A percentile compares a stretch with the other conserved stretches of the same genome.
Conservation (phyloP, 2,329 filamentous ascomycete species). For the Hymenoscyphus albidus region DNA sequence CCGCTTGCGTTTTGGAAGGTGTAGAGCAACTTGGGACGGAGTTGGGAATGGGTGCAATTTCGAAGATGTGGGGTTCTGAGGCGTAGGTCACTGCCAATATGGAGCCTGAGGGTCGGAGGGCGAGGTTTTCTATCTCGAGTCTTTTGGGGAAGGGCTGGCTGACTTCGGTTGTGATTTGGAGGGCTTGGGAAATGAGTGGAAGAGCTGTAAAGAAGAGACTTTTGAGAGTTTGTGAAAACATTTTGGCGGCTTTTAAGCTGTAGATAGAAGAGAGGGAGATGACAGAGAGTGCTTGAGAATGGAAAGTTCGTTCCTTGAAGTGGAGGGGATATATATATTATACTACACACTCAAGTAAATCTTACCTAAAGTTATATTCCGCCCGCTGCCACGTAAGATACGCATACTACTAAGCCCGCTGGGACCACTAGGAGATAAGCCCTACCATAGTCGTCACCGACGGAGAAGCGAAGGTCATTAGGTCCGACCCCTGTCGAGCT, state of each 20-base stretch:
- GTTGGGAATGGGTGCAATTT: conserved; percentile 22
- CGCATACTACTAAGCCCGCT: background rate
- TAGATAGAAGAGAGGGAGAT: background rate
- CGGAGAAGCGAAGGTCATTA: background rate
- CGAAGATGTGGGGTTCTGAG: conserved; percentile 13
- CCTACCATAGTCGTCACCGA: background rate
- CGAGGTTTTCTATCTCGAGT: conserved; percentile 37
- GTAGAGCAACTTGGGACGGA: conserved; percentile 21
- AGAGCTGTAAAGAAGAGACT: background rate
- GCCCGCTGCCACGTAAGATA: background rate
- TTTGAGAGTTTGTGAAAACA: background rate
- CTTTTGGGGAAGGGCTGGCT: conserved; percentile 10
- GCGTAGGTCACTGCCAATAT: conserved; percentile 33
- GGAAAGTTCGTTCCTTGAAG: background rate
- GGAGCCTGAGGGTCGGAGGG: conserved; percentile 34
- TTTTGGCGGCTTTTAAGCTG: background rate
- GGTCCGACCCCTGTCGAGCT: background rate
- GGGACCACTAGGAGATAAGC: background rate
- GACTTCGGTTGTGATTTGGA: conserved; percentile 3
- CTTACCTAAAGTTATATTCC: too few relatives aligned
- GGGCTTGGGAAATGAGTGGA: background rate
- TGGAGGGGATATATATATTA: background rate
- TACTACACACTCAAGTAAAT: too few relatives aligned
- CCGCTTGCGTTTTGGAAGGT: conserved; percentile 11
- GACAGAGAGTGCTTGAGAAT: background rate